Evolutionary conservation across 441 rosid species (phyloP).

Genomic region (Viola pubescens): DNA sequence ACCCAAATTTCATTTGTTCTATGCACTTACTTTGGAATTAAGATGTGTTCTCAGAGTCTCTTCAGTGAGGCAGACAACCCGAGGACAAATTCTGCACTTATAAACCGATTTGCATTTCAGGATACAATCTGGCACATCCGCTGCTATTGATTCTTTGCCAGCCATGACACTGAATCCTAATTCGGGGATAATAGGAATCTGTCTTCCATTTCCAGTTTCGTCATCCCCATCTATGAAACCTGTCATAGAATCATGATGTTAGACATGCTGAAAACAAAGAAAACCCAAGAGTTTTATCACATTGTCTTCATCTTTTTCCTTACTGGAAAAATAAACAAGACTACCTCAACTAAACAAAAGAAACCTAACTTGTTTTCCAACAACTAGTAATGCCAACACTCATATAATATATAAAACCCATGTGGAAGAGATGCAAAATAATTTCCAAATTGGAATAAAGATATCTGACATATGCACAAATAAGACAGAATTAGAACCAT

Average conservation of each 20-base stretch:
- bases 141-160: conserved; percentile 25
- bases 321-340: too few relatives aligned
- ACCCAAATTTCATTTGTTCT: too few relatives aligned
- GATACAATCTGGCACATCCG: conserved; percentile 48
- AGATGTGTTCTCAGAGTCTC: conserved; percentile 52
- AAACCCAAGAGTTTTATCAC: neutral
- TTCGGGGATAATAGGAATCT: conserved; percentile 12
- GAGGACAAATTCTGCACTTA: conserved; percentile 78
- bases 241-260: conserved; percentile 18
- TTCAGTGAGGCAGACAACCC: conserved; percentile 55
- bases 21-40: conserved; percentile 56
- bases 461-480: too few relatives aligned
- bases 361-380: too few relatives aligned
- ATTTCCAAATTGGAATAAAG: too few relatives aligned
- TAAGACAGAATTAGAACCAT: too few relatives aligned
- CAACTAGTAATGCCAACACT: too few relatives aligned
- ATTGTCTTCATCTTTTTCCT: too few relatives aligned
- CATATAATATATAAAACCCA: too few relatives aligned
- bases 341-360: too few relatives aligned
- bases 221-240: conserved; percentile 36
- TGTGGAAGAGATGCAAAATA: too few relatives aligned
- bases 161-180: conserved; percentile 14
- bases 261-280: conserved; percentile 6
- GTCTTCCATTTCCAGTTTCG: conserved; percentile 30
- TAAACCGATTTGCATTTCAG: conserved; percentile 59